Evolutionary conservation across 176 grass and related monocot species (phyloP).

Genomic region (Zea mays): DNA sequence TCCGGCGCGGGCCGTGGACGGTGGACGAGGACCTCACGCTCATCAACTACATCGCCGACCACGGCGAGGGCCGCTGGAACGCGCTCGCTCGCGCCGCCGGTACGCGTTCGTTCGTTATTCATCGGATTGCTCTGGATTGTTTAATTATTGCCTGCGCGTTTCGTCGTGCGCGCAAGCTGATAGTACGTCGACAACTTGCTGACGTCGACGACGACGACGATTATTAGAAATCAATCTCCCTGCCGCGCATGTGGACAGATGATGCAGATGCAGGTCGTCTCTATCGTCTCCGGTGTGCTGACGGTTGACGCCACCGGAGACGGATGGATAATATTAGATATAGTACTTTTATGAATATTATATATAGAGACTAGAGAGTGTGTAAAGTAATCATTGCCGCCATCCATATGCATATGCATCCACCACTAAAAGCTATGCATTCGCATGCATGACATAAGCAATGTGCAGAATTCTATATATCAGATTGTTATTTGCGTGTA

Average conservation of each 20-base stretch:
- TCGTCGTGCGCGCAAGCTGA: no score
- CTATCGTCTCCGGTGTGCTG: neutral
- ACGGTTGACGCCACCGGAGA: slow-evolving; percentile 6
- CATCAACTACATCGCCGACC: slow-evolving; percentile 53
- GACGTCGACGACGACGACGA: neutral
- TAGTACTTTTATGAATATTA: no score
- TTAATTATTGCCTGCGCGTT: no score
- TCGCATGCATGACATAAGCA: neutral
- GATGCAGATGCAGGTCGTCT: neutral
- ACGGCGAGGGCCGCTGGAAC: slow-evolving; percentile 65
- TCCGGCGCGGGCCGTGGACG: slow-evolving; percentile 59
- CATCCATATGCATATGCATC: neutral
- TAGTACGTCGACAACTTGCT: no score
- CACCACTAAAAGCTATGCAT: neutral
- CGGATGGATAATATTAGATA: neutral
- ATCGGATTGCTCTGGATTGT: no score
- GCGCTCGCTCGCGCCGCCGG: slow-evolving; percentile 48
- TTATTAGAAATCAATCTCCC: neutral
- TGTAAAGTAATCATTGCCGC: neutral
- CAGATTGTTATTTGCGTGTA: no score
- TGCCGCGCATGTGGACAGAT: neutral
- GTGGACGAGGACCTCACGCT: slow-evolving; percentile 56
- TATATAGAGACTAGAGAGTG: neutral
- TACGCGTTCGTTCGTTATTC: neutral
- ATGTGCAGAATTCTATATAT: neutral